These are phyloP conservation scores for Kluyveromyces marxianus DNA, from an alignment of 1,139 yeast species.

Conservation along the genomic window DNA sequence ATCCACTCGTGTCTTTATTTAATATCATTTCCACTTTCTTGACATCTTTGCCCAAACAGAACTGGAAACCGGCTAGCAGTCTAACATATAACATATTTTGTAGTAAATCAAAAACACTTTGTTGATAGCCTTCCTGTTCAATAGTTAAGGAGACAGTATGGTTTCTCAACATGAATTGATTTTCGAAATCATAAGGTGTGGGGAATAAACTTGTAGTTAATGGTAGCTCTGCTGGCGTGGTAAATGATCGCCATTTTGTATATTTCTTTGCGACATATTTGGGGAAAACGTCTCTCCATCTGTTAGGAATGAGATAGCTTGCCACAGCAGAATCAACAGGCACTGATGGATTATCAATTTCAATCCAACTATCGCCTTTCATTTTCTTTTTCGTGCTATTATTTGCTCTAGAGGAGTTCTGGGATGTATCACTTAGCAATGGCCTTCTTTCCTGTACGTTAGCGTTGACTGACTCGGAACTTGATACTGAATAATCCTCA, in stretches of 20 bases:
- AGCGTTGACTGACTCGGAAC: neutral
- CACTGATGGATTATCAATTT: constrained; percentile 61
- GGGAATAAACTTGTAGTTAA: constrained; percentile 75
- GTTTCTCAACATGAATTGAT: constrained; percentile 47
- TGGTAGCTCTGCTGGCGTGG: constrained; percentile 91
- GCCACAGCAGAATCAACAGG: constrained; percentile 42
- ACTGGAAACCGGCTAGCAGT: constrained; percentile 81
- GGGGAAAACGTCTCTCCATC: constrained; percentile 91
- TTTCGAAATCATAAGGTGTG: constrained; percentile 51
- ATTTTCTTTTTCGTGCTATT: constrained; percentile 7
- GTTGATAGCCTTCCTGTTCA: constrained; percentile 32
- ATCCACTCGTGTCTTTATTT: constrained; percentile 33
- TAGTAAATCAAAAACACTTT: constrained; percentile 56
- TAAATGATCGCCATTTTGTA: constrained; percentile 90
- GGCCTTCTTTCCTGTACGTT: neutral
- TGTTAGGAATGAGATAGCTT: constrained; percentile 43
- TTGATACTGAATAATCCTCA: neutral
- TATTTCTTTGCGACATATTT: constrained; percentile 51
- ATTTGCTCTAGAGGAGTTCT: constrained; percentile 3
- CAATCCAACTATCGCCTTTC: constrained; percentile 46
- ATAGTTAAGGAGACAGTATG: constrained; percentile 34
- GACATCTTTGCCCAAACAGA: constrained; percentile 67
- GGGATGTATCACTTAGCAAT: neutral
- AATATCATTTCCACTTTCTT: constrained; percentile 50
- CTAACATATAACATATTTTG: constrained; percentile 84